phyloP scores from a whole-genome alignment of 1,139 yeast genomes.

The Yamadazyma sp. region DNA sequence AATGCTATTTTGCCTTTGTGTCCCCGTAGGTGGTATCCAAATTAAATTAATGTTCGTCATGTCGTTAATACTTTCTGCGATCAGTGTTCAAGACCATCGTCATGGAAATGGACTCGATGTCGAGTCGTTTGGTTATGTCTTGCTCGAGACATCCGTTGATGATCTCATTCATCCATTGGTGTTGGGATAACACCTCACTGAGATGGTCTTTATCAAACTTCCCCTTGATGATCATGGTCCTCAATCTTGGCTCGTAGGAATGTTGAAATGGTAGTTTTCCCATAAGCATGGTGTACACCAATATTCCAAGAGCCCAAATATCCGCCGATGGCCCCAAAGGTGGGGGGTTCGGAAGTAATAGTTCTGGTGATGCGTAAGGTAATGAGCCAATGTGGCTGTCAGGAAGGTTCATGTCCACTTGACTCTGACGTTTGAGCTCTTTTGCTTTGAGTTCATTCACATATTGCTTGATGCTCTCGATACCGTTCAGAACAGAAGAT shows the following conservation, averaged over 20 bases:
- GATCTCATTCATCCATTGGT: conserved; percentile 38
- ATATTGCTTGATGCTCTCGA: conserved; percentile 17
- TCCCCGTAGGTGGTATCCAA: no score
- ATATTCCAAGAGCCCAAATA: conserved; percentile 88
- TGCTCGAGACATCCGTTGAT: conserved; percentile 56
- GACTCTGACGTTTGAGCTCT: conserved; percentile 19
- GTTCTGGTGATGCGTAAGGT: conserved; percentile 91
- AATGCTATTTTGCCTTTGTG: no score
- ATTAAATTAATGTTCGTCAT: no score
- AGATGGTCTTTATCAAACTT: conserved; percentile 53
- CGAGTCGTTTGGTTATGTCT: conserved; percentile 53
- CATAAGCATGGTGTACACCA: conserved; percentile 67
- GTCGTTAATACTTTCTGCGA: no score
- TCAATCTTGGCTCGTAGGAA: conserved; percentile 73
- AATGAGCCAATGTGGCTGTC: conserved; percentile 81
- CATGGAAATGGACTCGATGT: conserved; percentile 28
- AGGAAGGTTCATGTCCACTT: conserved; percentile 39
- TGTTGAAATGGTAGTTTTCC: conserved; percentile 84
- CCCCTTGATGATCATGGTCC: conserved; percentile 71
- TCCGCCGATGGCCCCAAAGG: conserved; percentile 76
- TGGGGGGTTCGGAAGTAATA: conserved; percentile 64
- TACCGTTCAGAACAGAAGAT: conserved; percentile 11
- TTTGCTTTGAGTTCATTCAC: conserved; percentile 16
- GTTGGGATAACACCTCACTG: conserved; percentile 31
- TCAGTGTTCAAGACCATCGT: conserved; percentile 4